Percentiles rank a stretch among this genome's conserved stretches.
phyloP scores from a whole-genome alignment of 1,284 basidiomycete genomes.

The Malassezia yamatoensis region DNA sequence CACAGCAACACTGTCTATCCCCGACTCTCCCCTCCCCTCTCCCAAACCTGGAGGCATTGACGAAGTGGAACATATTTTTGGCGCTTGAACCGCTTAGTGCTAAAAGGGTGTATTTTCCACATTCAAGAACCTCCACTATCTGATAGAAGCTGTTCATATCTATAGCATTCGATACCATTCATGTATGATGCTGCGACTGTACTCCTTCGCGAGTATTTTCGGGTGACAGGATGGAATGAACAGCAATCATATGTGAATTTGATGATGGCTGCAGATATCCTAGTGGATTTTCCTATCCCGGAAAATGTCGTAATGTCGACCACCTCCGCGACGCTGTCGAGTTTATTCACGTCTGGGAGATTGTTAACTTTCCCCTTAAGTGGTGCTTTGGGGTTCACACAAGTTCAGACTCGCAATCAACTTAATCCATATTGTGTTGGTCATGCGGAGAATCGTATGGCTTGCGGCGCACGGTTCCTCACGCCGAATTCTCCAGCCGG shows the following conservation, averaged over 20 bases:
- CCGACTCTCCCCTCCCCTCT: conserved; percentile 21
- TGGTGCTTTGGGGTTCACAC: conserved; percentile 87
- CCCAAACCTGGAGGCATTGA: conserved; percentile 40
- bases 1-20: conserved; percentile 9
- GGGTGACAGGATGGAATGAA: conserved; percentile 86
- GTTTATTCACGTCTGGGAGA: conserved; percentile 71
- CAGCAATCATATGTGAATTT: conserved; percentile 85
- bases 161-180: not conserved
- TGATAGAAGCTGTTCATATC: no score
- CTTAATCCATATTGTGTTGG: conserved; percentile 21
- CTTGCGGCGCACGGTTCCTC: conserved; percentile 7
- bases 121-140: no score
- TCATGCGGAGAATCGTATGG: conserved; percentile 6
- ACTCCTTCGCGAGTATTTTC: conserved; percentile 77
- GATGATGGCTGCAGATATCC: conserved; percentile 58
- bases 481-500: conserved; percentile 1
- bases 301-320: conserved; percentile 67
- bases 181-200: conserved; percentile 54
- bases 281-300: conserved; percentile 74
- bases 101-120: no score
- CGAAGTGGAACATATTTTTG: conserved; percentile 39
- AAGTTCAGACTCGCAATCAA: conserved; percentile 56
- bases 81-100: conserved; percentile 3
- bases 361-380: conserved; percentile 83
- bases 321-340: conserved; percentile 74